Evolutionary conservation across 352 stramenopile genomes (phyloP), one percentile per base, ranked within the genome.

Genomic region (Phytophthora aleatoria): DNA sequence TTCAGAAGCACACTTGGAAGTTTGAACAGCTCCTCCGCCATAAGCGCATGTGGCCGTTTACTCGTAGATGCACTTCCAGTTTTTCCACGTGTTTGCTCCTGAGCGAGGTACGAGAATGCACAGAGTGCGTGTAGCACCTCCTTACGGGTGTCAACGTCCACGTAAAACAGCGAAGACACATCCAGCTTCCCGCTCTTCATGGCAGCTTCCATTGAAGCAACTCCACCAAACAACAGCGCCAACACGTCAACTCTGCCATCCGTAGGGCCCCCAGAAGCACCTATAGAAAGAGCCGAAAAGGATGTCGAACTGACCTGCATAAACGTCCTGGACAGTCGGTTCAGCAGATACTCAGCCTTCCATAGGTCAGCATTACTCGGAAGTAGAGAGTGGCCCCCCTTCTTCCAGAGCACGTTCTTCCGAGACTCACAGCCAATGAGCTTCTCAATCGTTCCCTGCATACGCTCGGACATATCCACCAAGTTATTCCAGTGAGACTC

Each of bases 391-490:
- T 98, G 91, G 1, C 92, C 92, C 51, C 94, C 94, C 51, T 83
- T 89, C 63, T 99, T 99, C 93, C 95, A 98, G 12, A 99, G 71
- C 16, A 89, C 81, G 59, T 97, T 83, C 56, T 93, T 95, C 47
- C 74, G 75, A 3, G 79, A 68, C 2, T 66, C 54, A 27, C 83
- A 89, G 2, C 87, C 87, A 16, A 96, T 91, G 9, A 85, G 63
- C 44, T 80, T 81, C 27, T 83, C 71, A 43, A 96, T 93, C 26
- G 78, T 85, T 13, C 81, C 76, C 48, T 92, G 68, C 51, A 94
- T 81, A 13, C 87, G 82, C 27, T 94, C 76, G 0, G 64, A 61
- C 85, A 94, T 94, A 50, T 94, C 83, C 11, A 80, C 50, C 28
- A 94, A 69, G 7, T 74, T 54, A 8, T 77, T 61, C 80, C 80